Conservation (phyloP, 805 yeast species). For the Yarrowia keelungensis region DNA sequence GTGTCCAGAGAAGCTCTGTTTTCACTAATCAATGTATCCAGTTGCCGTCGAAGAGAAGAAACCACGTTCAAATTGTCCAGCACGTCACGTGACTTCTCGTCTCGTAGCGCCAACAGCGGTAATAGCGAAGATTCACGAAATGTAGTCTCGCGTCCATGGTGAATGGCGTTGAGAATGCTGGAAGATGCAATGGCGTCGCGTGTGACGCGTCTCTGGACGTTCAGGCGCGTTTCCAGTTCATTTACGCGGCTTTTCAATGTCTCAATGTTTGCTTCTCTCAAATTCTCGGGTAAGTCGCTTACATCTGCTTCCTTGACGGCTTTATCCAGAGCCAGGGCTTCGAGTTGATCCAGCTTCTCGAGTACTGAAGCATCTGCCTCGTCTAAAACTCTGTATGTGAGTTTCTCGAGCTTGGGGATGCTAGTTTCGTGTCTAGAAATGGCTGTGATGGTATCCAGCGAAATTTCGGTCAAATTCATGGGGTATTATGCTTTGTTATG, state of each 20-base stretch:
- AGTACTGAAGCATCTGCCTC: constrained; percentile 5
- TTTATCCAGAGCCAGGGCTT: constrained; percentile 1
- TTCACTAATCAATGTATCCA: not conserved
- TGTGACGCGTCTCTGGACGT: constrained; percentile 32
- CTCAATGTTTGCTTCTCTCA: not conserved
- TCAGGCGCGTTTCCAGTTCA: constrained; percentile 14
- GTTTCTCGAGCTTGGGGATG: constrained; percentile 14
- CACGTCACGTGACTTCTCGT: constrained; percentile 17
- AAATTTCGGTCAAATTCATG: constrained; percentile 15
- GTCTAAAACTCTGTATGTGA: constrained; percentile 5
- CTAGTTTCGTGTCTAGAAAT: constrained; percentile 17
- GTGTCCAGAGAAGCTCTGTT: constrained; percentile 8
- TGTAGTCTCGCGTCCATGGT: constrained; percentile 29
- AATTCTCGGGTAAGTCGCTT: not conserved
- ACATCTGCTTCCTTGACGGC: constrained; percentile 12
- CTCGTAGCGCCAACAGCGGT: constrained; percentile 20
- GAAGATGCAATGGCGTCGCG: constrained; percentile 32
- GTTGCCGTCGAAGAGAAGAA: not conserved
- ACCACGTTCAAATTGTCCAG: not conserved
- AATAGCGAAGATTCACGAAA: constrained; percentile 17
- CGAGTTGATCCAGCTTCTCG: constrained; percentile 3
- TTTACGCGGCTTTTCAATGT: constrained; percentile 2
- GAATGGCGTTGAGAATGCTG: constrained; percentile 31
- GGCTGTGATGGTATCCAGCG: constrained; percentile 27
- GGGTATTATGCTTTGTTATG: not conserved